These are phyloP conservation scores for Suillus bovinus DNA, from an alignment of 768 basidiomycete species.

Conservation along the genomic window DNA sequence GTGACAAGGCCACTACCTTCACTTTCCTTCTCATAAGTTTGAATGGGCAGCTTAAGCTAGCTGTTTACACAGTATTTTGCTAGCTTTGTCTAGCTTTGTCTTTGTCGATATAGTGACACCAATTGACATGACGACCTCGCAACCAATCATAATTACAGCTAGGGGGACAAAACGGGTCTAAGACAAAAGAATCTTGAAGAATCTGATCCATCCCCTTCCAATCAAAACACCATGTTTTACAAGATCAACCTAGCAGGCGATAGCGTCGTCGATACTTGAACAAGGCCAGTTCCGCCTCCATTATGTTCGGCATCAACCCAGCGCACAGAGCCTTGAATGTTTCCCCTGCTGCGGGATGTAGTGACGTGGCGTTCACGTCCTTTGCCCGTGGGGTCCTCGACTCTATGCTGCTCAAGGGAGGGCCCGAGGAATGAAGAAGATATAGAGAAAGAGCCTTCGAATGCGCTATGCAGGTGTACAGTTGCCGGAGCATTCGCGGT, in stretches of 20 bases:
- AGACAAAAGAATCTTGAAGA: neutral
- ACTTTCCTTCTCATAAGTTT: no score
- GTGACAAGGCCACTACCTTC: no score
- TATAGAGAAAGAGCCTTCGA: conserved; percentile 38
- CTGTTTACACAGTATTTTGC: neutral
- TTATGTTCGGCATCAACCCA: neutral
- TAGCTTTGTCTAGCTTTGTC: neutral
- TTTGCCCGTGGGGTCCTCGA: conserved; percentile 2
- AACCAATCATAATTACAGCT: neutral
- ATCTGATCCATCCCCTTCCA: neutral
- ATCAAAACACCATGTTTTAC: neutral
- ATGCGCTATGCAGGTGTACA: conserved; percentile 36
- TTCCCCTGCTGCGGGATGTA: neutral
- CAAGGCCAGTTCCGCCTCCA: neutral
- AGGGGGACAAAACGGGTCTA: neutral
- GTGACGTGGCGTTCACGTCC: conserved; percentile 3
- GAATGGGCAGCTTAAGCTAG: no score
- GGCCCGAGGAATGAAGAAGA: conserved; percentile 21
- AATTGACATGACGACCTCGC: neutral
- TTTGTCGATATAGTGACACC: neutral
- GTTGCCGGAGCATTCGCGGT: conserved; percentile 38
- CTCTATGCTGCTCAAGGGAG: conserved; percentile 8
- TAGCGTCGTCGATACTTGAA: conserved; percentile 1
- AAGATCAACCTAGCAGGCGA: conserved; percentile 8
- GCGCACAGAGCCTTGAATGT: conserved; percentile 6